phyloP scores from a whole-genome alignment of 495 filamentous ascomycete species.

The Xylaria grammica region DNA sequence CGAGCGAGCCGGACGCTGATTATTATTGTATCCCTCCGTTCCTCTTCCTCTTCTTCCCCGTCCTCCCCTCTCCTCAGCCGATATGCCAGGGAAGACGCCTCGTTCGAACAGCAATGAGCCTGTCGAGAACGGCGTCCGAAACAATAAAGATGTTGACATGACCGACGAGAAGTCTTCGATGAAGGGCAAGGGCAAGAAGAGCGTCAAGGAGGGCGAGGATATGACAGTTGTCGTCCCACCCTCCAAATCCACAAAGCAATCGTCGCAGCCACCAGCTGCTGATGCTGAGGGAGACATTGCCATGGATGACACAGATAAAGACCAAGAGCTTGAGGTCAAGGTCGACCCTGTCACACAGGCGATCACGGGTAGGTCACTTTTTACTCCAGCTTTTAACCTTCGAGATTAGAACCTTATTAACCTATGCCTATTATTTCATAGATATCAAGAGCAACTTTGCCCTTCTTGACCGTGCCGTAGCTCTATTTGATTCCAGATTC shows the following conservation, averaged over 20 bases:
- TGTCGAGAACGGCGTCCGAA: slow-evolving; percentile 75
- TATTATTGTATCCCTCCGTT: not conserved
- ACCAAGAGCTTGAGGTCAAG: slow-evolving; percentile 61
- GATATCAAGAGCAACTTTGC: slow-evolving; percentile 94
- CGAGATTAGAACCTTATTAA: not conserved
- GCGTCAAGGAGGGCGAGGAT: slow-evolving; percentile 64
- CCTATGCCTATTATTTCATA: slow-evolving; percentile 36
- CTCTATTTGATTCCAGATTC: slow-evolving; percentile 93
- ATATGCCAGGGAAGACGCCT: slow-evolving; percentile 69
- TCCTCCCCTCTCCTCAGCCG: slow-evolving; percentile 27
- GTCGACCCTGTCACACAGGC: slow-evolving; percentile 69
- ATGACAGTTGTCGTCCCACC: slow-evolving; percentile 89
- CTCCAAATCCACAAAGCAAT: slow-evolving; percentile 70
- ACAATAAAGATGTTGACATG: slow-evolving; percentile 82
- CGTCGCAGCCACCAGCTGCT: slow-evolving; percentile 59
- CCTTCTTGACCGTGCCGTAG: slow-evolving; percentile 88
- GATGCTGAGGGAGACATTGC: slow-evolving; percentile 74
- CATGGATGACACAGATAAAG: slow-evolving; percentile 71
- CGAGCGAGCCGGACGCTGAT: slow-evolving; percentile 24
- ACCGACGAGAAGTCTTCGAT: slow-evolving; percentile 65
- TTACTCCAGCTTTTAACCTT: slow-evolving; percentile 8
- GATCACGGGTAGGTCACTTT: slow-evolving; percentile 50
- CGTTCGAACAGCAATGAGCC: slow-evolving; percentile 74
- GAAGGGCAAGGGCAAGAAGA: slow-evolving; percentile 70
- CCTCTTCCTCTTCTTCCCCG: not conserved